Base-by-base conservation (phyloP, 805 yeast genomes). In the Osmozyma mogii region DNA sequence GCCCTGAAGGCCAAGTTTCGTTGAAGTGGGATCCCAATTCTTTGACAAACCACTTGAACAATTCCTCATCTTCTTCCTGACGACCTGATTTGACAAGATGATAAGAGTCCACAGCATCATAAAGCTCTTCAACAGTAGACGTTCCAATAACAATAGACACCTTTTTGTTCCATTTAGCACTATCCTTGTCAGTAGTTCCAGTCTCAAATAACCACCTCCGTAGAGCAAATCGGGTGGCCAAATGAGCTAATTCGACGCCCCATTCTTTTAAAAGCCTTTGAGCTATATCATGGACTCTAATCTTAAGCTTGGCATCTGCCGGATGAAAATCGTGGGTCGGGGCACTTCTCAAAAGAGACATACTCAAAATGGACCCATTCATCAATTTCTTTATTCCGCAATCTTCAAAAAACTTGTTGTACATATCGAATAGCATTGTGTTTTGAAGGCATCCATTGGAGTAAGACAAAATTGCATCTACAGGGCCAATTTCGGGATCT, bases 401-500 rank as follows among this genome's bases (percentile, higher is more conserved):
- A 6, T 71, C 72, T 2, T 37, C 43, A 22, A 67, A 53, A 41
- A 84, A 75, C 21, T 58, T 60, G 5, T 64, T 67, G 42, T 65
- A 51, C 42, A 67, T 70, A 0, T 63, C 54, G 15, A 68, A 58
- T 25, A 81, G 57, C 5, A 36, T 49, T 13, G 72, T 68, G 54
- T 87, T 88, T 49, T 89, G 96, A 18, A 88, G 52, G 44, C 92
- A 84, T 52, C 85, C 73, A 49, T 88, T 78, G 31, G 82, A 77
- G 50, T 88, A 88, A 18, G 88, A 78, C 40, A 89, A 58, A 1
- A 85, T 68, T 1, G 78, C 73, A 50, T 88, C 96, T 31, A 88
- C 54, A 1, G 76, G 63, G 1, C 84, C 82, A 29, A 78, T 71
- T 3, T 58, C 62, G 0, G 57, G 44, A 11, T 48, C 54, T 2